Evolutionary conservation across 2,329 filamentous ascomycete genomes (phyloP).

Genomic region (Calycina herbarum): DNA sequence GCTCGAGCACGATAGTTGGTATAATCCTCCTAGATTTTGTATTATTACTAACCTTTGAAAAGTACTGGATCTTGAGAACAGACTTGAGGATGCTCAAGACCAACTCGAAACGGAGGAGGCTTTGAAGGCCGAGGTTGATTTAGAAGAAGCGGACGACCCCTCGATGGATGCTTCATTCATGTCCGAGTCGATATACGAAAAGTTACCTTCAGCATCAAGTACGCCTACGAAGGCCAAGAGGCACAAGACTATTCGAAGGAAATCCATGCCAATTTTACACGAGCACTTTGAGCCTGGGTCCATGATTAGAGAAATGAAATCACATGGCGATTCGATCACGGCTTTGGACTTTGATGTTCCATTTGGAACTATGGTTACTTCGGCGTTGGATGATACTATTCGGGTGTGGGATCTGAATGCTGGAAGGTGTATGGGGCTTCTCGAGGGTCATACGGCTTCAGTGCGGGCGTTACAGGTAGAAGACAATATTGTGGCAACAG

Average conservation of each 20-base stretch:
- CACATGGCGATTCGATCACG: constrained; percentile 85
- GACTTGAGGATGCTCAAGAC: constrained; percentile 61
- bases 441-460: constrained; percentile 94
- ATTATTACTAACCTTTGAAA: constrained; percentile 19
- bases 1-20: constrained; percentile 82
- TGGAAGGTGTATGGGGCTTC: constrained; percentile 83
- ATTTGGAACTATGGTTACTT: constrained; percentile 91
- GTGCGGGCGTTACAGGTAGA: constrained; percentile 91
- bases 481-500: constrained; percentile 92
- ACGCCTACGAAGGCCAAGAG: constrained; percentile 54
- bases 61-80: constrained; percentile 64
- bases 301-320: constrained; percentile 82
- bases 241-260: constrained; percentile 62
- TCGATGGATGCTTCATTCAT: constrained; percentile 70
- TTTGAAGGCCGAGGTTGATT: constrained; percentile 53
- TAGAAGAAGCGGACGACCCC: constrained; percentile 43
- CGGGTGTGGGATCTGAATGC: constrained; percentile 96
- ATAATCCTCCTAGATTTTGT: neutral
- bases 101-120: constrained; percentile 59
- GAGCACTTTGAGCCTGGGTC: constrained; percentile 92
- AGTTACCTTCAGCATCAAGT: constrained; percentile 63
- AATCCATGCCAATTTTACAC: constrained; percentile 92
- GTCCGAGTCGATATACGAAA: constrained; percentile 97
- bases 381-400: constrained; percentile 89
- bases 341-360: constrained; percentile 96